These are phyloP conservation scores for Pilasporangium apinafurcum DNA, from an alignment of 352 stramenopile genomes.

Conservation along the genomic window DNA sequence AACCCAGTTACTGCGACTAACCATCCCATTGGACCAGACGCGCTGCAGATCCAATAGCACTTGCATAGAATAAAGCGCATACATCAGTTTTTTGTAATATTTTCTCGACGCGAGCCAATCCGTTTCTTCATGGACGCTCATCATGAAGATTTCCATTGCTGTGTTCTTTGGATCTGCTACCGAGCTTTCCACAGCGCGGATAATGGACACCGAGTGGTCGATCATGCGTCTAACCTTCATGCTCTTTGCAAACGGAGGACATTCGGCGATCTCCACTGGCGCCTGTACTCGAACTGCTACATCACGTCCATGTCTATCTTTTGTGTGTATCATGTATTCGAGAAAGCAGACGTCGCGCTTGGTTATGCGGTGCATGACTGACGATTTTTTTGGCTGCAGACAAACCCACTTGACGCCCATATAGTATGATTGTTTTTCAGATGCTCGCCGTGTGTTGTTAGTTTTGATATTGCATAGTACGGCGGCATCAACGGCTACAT, in stretches of 20 bases:
- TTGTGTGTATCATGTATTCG: constrained; percentile 69
- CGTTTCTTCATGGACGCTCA: constrained; percentile 36
- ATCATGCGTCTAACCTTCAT: constrained; percentile 49
- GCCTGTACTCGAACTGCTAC: constrained; percentile 67
- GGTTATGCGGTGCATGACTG: constrained; percentile 45
- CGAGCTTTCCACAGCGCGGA: too few relatives aligned
- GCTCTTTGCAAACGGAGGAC: constrained; percentile 34
- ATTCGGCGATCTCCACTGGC: constrained; percentile 54
- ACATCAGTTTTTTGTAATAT: constrained; percentile 47
- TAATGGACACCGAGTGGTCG: constrained; percentile 50
- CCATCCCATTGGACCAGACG: constrained; percentile 46
- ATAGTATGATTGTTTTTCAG: constrained; percentile 33
- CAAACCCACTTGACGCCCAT: constrained; percentile 82
- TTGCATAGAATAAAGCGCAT: constrained; percentile 44
- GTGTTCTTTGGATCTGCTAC: constrained; percentile 22
- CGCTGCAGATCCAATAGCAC: constrained; percentile 53
- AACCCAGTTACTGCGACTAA: constrained; percentile 43
- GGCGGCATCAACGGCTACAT: constrained; percentile 52
- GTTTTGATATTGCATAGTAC: constrained; percentile 75
- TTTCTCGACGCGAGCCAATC: constrained; percentile 10
- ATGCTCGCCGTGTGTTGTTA: constrained; percentile 11
- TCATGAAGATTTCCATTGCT: constrained; percentile 59
- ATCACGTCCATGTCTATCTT: constrained; percentile 47
- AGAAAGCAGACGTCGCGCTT: constrained; percentile 70
- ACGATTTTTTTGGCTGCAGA: constrained; percentile 39